Conservation (phyloP, 2,329 filamentous ascomycete species). For the Thielaviopsis musarum region DNA sequence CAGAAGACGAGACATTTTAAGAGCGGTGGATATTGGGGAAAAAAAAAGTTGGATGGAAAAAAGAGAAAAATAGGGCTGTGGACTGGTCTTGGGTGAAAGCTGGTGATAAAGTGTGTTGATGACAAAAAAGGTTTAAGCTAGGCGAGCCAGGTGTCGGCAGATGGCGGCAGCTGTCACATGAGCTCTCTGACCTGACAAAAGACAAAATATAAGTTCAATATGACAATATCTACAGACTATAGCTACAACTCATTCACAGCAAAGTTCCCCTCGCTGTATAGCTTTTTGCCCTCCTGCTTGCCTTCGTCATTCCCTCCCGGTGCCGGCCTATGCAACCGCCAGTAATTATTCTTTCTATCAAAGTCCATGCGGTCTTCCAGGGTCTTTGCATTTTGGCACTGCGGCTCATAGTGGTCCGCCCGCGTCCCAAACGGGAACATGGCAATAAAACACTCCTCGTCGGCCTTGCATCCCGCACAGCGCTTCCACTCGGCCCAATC, state of each 20-base stretch:
- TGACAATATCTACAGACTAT: not conserved
- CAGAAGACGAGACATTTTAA: conserved; percentile 5
- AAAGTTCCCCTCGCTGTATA: not conserved
- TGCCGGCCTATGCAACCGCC: not conserved
- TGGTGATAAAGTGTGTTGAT: not conserved
- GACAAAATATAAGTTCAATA: not conserved
- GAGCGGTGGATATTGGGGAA: not conserved
- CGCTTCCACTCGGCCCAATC: conserved; percentile 45
- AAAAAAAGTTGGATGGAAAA: too few species aligned
- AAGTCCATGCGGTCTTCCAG: not conserved
- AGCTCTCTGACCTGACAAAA: not conserved
- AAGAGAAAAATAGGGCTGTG: not conserved
- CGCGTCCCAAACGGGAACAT: conserved; percentile 43
- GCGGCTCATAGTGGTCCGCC: conserved; percentile 29
- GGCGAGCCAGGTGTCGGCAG: not conserved
- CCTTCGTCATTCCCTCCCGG: not conserved
- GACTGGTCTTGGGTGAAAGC: not conserved
- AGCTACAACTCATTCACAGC: not conserved
- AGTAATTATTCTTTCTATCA: conserved; percentile 4
- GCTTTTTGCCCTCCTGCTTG: not conserved
- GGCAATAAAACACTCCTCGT: conserved; percentile 43
- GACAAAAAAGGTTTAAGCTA: not conserved
- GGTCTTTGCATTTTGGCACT: conserved; percentile 4
- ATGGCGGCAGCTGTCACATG: not conserved
- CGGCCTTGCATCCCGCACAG: conserved; percentile 32